Conservation (phyloP, 352 stramenopile genomes). For the Globisporangium paroecandrum region DNA sequence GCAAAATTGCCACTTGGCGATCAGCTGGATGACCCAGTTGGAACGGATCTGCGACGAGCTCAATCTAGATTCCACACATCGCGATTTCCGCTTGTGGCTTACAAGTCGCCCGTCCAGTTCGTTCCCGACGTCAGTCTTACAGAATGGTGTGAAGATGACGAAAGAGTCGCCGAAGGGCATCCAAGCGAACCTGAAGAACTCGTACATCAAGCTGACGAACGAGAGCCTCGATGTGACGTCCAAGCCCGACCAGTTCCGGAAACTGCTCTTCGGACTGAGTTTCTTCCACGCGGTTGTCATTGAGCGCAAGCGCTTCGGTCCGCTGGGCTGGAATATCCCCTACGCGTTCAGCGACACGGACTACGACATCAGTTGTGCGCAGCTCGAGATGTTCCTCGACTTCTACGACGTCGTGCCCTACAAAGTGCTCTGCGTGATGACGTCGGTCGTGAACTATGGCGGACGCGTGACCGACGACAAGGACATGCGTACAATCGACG, state of each 20-base stretch:
- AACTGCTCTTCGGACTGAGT: constrained; percentile 60
- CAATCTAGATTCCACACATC: constrained; percentile 77
- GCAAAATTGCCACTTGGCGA: constrained; percentile 91
- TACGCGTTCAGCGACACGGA: constrained; percentile 88
- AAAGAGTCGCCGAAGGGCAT: constrained; percentile 91
- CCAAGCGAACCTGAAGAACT: constrained; percentile 84
- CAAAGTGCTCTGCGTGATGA: constrained; percentile 87
- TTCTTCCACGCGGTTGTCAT: constrained; percentile 71
- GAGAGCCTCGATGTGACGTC: constrained; percentile 31
- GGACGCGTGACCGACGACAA: constrained; percentile 92
- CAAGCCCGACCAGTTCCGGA: constrained; percentile 36
- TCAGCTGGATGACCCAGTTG: constrained; percentile 91
- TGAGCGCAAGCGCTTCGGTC: constrained; percentile 85
- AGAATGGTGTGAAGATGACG: constrained; percentile 94
- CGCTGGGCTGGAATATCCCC: constrained; percentile 88
- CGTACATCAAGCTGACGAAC: constrained; percentile 90
- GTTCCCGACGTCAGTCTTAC: constrained; percentile 87
- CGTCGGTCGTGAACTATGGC: constrained; percentile 91
- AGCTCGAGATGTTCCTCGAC: constrained; percentile 92
- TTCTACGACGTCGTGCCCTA: constrained; percentile 84
- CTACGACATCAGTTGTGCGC: constrained; percentile 74
- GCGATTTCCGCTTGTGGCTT: constrained; percentile 93
- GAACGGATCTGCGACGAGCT: constrained; percentile 91
- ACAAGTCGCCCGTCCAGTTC: constrained; percentile 68
- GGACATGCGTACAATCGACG: constrained; percentile 85